Percentiles rank a stretch among this genome's conserved stretches.
Conservation (phyloP, 2,329 filamentous ascomycete genomes). For the Aspergillus brunneoviolaceus region DNA sequence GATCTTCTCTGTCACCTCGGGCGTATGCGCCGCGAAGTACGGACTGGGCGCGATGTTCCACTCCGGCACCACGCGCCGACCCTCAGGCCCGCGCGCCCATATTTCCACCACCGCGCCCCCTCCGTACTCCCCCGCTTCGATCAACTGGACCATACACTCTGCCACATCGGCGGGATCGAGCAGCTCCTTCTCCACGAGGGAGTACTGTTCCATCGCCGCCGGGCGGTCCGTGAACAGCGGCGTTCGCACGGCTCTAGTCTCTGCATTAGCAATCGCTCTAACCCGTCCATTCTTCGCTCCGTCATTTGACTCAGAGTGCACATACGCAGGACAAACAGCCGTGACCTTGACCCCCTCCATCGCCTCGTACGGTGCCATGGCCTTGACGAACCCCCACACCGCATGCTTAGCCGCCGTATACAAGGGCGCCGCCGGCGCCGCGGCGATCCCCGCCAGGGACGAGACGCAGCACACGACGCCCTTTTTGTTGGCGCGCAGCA, state of each 20-base stretch:
- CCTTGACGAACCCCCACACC: conserved; percentile 7
- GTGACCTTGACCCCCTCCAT: conserved; percentile 9
- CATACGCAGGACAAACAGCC: conserved; percentile 10
- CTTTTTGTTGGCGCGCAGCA: conserved; percentile 6
- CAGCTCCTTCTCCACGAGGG: background rate
- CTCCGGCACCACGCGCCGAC: background rate
- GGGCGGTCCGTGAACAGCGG: background rate
- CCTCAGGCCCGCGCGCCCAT: background rate
- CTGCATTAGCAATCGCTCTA: background rate
- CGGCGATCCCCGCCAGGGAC: background rate
- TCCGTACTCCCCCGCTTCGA: background rate
- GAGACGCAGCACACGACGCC: conserved; percentile 6
- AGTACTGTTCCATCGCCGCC: background rate
- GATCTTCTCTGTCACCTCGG: background rate
- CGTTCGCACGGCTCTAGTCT: background rate
- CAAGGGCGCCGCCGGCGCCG: background rate
- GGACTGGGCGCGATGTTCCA: background rate
- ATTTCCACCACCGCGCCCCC: conserved; percentile 3
- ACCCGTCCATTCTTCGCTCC: too few species aligned
- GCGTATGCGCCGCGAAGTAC: background rate
- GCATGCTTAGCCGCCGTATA: conserved; percentile 12
- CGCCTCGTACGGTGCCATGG: background rate
- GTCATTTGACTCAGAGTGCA: too few species aligned
- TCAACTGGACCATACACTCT: background rate
- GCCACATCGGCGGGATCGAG: background rate